Conservation (phyloP, 257 asterid genomes). For the Gentiana straminea region DNA sequence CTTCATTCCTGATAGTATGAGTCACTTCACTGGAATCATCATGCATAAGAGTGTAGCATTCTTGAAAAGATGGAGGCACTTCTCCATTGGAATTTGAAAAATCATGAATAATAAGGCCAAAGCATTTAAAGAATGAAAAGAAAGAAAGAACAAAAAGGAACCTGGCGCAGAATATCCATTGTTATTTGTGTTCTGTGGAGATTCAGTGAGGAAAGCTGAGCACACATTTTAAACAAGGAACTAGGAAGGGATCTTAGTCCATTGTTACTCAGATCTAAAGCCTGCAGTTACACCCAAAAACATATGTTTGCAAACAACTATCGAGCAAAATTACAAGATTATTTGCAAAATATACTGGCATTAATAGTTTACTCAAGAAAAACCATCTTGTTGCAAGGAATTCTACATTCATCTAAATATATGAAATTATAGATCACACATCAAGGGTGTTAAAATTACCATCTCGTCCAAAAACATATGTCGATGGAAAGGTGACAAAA, state of each 20-base stretch:
- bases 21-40: too few relatives aligned
- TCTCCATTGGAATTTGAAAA: too few relatives aligned
- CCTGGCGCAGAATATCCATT: constrained; percentile 68
- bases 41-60: too few relatives aligned
- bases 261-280: constrained; percentile 57
- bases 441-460: too few relatives aligned
- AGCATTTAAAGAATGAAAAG: too few relatives aligned
- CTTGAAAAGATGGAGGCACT: not conserved
- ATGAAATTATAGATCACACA: too few relatives aligned
- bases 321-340: not conserved
- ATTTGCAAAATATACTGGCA: not conserved
- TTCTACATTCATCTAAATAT: too few relatives aligned
- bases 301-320: not conserved
- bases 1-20: too few relatives aligned
- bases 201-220: constrained; percentile 68
- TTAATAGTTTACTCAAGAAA: not conserved
- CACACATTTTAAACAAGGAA: constrained; percentile 47
- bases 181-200: constrained; percentile 87
- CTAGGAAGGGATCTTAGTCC: constrained; percentile 68
- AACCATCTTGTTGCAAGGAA: not conserved
- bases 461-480: too few relatives aligned
- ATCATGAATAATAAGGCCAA: too few relatives aligned
- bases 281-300: constrained; percentile 30
- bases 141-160: constrained; percentile 9
- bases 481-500: not conserved